These are phyloP conservation scores for Oehlia diaphana DNA, from an alignment of 192 early-diverging fungal species.

Conservation along the genomic window DNA sequence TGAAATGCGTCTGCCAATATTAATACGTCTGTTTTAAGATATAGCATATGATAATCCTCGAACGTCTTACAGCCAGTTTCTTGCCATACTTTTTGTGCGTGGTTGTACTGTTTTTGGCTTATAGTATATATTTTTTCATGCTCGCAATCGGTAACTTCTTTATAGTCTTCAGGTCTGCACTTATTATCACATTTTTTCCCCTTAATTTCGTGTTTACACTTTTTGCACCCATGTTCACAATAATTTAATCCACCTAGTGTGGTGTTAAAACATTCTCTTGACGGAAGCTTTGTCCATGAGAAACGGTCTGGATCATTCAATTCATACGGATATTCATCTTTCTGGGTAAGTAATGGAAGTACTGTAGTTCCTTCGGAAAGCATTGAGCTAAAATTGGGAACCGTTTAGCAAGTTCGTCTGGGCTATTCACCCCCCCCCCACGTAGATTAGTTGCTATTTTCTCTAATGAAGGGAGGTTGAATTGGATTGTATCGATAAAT, in stretches of 20 bases:
- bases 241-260: too few species aligned
- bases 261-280: background rate
- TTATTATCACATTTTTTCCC: too few species aligned
- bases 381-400: background rate
- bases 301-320: background rate
- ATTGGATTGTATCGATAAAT: too few species aligned
- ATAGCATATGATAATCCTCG: background rate
- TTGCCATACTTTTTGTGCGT: background rate
- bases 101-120: background rate
- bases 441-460: too few species aligned
- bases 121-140: slow-evolving; percentile 16
- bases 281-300: background rate
- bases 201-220: too few species aligned
- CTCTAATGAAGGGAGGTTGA: too few species aligned
- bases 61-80: background rate
- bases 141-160: too few species aligned
- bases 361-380: background rate
- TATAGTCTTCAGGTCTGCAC: too few species aligned
- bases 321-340: background rate
- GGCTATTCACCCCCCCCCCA: too few species aligned
- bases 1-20: slow-evolving; percentile 4
- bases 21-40: slow-evolving; percentile 9
- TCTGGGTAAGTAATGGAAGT: slow-evolving; percentile 14
- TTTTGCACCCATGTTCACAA: too few species aligned
- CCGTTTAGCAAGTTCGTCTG: too few species aligned